These are phyloP conservation scores for Colletotrichum eleusines DNA, from an alignment of 2,329 filamentous ascomycete genomes.

Conservation along the genomic window DNA sequence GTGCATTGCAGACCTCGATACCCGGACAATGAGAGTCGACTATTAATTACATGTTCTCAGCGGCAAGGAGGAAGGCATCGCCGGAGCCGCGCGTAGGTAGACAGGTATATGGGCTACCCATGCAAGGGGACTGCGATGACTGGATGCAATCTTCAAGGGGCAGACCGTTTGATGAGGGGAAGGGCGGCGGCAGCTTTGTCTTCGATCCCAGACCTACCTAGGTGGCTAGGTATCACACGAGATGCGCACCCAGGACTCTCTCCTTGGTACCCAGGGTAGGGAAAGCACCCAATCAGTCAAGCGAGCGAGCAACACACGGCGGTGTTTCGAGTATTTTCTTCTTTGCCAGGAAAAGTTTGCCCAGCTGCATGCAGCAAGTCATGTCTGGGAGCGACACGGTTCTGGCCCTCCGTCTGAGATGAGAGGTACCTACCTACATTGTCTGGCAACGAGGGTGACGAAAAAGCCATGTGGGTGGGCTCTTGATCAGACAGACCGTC, in stretches of 20 bases:
- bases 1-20: no score
- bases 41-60: no score
- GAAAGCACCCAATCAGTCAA: neutral
- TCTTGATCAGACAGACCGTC: conserved; percentile 21
- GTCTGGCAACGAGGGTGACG: no score
- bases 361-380: conserved; percentile 4
- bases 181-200: conserved; percentile 11
- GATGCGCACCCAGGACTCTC: neutral
- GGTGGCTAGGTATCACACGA: conserved; percentile 13
- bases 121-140: conserved; percentile 5
- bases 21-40: no score
- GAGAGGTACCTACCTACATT: neutral
- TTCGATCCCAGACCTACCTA: no score
- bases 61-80: neutral
- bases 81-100: conserved; percentile 16
- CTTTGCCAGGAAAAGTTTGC: neutral
- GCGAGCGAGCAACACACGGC: neutral
- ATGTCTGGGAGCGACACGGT: neutral
- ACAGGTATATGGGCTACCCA: neutral
- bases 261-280: no score
- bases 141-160: conserved; percentile 31
- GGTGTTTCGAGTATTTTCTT: neutral
- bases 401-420: neutral
- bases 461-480: neutral
- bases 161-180: no score